Conservation (phyloP, 2,329 filamentous ascomycete genomes). For the Huntiella abstrusa region DNA sequence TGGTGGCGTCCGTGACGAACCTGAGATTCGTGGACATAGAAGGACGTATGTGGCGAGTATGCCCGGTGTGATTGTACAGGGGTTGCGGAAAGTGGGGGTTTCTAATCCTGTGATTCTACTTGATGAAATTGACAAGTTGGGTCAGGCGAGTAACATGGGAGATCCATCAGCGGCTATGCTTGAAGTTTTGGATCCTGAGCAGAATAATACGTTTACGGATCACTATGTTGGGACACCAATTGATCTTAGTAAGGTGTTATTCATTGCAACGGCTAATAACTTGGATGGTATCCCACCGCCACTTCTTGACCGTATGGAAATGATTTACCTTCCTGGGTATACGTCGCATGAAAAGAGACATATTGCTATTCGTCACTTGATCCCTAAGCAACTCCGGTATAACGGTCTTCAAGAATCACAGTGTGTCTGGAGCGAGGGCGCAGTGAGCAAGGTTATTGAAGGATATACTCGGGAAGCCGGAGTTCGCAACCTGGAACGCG, state of each 20-base stretch:
- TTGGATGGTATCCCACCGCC: slow-evolving; percentile 91
- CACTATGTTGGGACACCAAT: slow-evolving; percentile 94
- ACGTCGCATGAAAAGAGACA: slow-evolving; percentile 93
- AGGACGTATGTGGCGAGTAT: slow-evolving; percentile 97
- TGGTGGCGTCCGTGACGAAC: slow-evolving; percentile 87
- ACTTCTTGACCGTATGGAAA: slow-evolving; percentile 91
- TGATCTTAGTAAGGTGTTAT: slow-evolving; percentile 88
- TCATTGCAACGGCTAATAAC: slow-evolving; percentile 91
- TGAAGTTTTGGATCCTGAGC: slow-evolving; percentile 90
- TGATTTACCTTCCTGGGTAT: slow-evolving; percentile 81
- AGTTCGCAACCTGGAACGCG: slow-evolving; percentile 87
- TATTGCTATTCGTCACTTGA: slow-evolving; percentile 81
- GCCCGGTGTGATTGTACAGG: slow-evolving; percentile 87
- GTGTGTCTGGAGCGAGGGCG: slow-evolving; percentile 58
- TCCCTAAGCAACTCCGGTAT: slow-evolving; percentile 83
- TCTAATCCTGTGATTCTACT: slow-evolving; percentile 89
- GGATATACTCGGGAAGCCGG: slow-evolving; percentile 92
- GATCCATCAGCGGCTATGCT: slow-evolving; percentile 96
- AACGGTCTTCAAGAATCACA: slow-evolving; percentile 69
- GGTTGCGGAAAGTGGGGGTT: slow-evolving; percentile 85
- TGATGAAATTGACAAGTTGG: slow-evolving; percentile 96
- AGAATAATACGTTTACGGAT: slow-evolving; percentile 87
- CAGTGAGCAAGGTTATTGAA: slow-evolving; percentile 88
- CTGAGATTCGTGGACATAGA: slow-evolving; percentile 86
- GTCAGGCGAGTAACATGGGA: slow-evolving; percentile 76